phyloP scores from a whole-genome alignment of 1,284 basidiomycete genomes.

The Stereum hirsutum region DNA sequence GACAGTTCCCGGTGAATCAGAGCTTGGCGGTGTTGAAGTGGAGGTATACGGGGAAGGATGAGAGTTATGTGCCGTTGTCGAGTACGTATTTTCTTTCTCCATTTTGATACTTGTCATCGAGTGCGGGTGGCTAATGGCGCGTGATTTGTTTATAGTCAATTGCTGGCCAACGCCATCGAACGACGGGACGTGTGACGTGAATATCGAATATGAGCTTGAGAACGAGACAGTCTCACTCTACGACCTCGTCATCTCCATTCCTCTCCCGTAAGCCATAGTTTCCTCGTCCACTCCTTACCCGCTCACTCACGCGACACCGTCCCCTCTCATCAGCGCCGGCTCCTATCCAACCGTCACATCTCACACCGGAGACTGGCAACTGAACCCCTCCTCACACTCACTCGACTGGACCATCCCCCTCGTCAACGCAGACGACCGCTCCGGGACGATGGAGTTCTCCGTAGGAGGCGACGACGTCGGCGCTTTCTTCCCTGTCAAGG shows the following conservation, averaged over 20 bases:
- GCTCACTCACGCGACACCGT: not conserved
- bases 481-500: constrained; percentile 89
- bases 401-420: constrained; percentile 77
- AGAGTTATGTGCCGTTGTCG: constrained; percentile 83
- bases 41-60: constrained; percentile 88
- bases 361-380: constrained; percentile 71
- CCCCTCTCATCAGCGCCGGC: constrained; percentile 41
- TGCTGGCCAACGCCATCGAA: constrained; percentile 94
- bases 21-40: constrained; percentile 86
- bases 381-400: constrained; percentile 71
- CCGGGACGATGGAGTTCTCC: constrained; percentile 83
- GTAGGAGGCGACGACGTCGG: constrained; percentile 78
- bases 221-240: constrained; percentile 73
- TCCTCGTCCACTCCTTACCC: not conserved
- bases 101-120: not conserved
- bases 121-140: not conserved
- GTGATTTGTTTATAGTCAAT: constrained; percentile 52
- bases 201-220: constrained; percentile 95
- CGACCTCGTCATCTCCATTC: constrained; percentile 86
- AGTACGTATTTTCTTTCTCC: constrained; percentile 43
- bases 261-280: constrained; percentile 65
- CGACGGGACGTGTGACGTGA: constrained; percentile 86
- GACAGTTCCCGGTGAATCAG: constrained; percentile 85
- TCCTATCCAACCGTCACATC: constrained; percentile 82
- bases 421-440: constrained; percentile 51